phyloP scores from a whole-genome alignment of 2,329 filamentous ascomycete genomes.

The Phyllosticta ampelicida region DNA sequence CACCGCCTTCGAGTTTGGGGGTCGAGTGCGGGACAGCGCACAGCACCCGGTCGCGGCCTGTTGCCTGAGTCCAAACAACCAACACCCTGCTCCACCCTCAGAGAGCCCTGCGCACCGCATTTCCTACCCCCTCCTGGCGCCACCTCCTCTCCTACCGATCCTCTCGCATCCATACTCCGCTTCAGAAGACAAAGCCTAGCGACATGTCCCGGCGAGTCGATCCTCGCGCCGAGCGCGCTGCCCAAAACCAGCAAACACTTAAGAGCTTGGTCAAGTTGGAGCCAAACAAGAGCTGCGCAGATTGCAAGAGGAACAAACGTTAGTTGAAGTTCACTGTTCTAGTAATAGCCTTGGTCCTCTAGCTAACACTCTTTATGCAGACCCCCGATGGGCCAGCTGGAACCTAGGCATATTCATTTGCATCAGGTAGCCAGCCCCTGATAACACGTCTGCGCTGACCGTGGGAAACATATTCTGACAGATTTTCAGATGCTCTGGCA shows the following conservation, averaged over 20 bases:
- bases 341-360: neutral
- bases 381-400: conserved; percentile 98
- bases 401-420: conserved; percentile 96
- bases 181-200: neutral
- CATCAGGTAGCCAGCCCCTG: conserved; percentile 50
- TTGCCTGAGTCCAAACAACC: neutral
- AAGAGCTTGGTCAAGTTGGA: conserved; percentile 93
- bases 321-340: conserved; percentile 22
- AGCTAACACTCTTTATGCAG: conserved; percentile 36
- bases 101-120: neutral
- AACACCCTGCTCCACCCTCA: neutral
- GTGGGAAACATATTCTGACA: conserved; percentile 7
- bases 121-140: neutral
- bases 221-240: conserved; percentile 74
- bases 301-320: conserved; percentile 99
- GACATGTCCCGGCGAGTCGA: conserved; percentile 67
- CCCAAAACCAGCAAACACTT: conserved; percentile 86
- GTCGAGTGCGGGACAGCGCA: neutral
- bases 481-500: conserved; percentile 67
- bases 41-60: neutral
- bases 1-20: neutral
- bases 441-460: neutral
- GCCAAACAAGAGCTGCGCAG: conserved; percentile 89
- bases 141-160: neutral
- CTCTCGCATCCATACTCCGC: neutral